Conservation (phyloP, 164 flowering plant species). For the Stephania cephalantha region DNA sequence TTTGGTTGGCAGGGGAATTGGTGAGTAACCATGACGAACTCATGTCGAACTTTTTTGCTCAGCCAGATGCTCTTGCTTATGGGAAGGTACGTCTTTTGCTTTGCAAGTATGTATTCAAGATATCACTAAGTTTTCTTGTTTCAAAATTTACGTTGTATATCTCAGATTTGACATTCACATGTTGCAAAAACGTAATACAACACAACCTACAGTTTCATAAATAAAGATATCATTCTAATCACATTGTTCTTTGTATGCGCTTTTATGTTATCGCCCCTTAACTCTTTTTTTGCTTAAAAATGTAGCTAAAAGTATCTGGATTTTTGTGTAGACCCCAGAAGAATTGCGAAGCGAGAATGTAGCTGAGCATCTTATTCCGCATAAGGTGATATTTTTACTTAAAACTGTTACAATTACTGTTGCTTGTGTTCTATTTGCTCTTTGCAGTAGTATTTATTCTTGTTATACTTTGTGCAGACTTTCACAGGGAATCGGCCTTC, state of each 20-base stretch:
- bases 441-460: conserved; percentile 8
- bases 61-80: conserved; percentile 98
- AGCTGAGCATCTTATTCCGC: conserved; percentile 69
- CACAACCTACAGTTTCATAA: not conserved
- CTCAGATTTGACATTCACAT: not conserved
- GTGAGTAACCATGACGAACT: conserved; percentile 97
- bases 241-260: not conserved
- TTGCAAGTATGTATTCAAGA: not conserved
- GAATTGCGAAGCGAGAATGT: conserved; percentile 81
- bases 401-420: conserved; percentile 7
- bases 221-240: not conserved
- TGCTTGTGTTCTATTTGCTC: not conserved
- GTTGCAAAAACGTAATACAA: not conserved
- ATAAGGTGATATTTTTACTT: conserved; percentile 57
- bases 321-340: conserved; percentile 55
- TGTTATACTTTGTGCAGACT: conserved; percentile 44
- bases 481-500: conserved; percentile 95
- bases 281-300: not conserved
- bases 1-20: conserved; percentile 59
- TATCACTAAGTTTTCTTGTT: not conserved
- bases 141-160: not conserved
- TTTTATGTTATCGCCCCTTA: not conserved
- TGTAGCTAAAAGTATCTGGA: conserved; percentile 8
- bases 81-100: conserved; percentile 60
- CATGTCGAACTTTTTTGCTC: conserved; percentile 98